Base-by-base conservation (phyloP, 2,329 filamentous ascomycete species). In the Zasmidium cellare region DNA sequence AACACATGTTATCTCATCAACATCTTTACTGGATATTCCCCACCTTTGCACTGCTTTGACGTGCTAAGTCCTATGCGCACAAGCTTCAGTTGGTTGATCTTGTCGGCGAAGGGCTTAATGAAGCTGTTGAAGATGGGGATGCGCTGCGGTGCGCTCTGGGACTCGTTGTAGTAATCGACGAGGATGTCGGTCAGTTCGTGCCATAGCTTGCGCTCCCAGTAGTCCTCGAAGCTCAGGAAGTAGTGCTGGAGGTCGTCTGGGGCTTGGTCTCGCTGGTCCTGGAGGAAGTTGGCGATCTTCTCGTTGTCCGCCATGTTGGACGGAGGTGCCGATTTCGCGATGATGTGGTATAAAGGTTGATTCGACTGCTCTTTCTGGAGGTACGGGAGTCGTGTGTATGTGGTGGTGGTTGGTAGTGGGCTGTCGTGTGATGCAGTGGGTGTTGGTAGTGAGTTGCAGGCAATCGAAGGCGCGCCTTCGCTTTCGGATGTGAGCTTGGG, bases 151-250 rank as follows among this genome's bases (percentile, higher is more conserved):
- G 87, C 88, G 77, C 92, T 97, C 72, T 87, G 85, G 46, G 89
- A 84, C 68, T 90, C 80, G 71, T 87, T 87, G 80, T 97, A 99
- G 84, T 93, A 97, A 66, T 90, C 84, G 68, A 96, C 82, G 56
- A 99, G 84, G 53, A 88, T 82, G 72, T 96, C 89, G 35, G 94
- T 99, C 67, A 99, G 88, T 79, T 99, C 92, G 80, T 99, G 94
- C 94, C 94, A 99, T 78, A 99, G 84, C 80, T 97, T 97, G 71
- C 93, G 88, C 82, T 99, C 94, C 94, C 94, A 99, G 73, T 87
- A 90, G 74, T 96, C 92, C 81, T 99, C 94, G 66, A 99, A 96
- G 70, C 88, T 86, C 69, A 99, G 84, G 76, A 97, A 90, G 71
- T 90, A 86, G 70, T 88, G 84, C 78, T 97, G 92, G 53, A 96